Conservation (phyloP, 345 rosid genomes). For the Gossypium herbaceum region DNA sequence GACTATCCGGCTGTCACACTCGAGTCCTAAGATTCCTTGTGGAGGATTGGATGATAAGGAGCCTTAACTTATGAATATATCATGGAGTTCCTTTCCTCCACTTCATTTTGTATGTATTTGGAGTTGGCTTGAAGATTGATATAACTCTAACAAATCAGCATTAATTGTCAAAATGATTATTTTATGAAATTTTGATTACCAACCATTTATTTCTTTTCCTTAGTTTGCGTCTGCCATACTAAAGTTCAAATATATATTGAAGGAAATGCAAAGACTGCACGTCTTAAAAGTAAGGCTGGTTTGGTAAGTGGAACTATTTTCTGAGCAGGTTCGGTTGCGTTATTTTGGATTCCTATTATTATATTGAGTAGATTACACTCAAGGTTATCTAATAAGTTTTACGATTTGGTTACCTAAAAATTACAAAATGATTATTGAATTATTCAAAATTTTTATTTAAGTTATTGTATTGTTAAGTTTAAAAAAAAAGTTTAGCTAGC, state of each 20-base stretch:
- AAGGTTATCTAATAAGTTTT: too few species aligned
- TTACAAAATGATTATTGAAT: too few species aligned
- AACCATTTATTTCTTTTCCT: neutral
- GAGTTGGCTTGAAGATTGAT: neutral
- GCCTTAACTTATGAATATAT: neutral
- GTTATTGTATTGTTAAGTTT: too few species aligned
- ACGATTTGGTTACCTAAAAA: too few species aligned
- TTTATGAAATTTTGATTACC: neutral
- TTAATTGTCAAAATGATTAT: neutral
- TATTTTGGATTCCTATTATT: neutral
- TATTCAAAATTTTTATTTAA: too few species aligned
- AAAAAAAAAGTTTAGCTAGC: too few species aligned
- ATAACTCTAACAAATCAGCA: neutral
- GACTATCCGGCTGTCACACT: conserved; percentile 62
- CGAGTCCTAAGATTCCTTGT: conserved; percentile 19
- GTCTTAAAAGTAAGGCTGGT: neutral
- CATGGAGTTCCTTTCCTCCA: neutral
- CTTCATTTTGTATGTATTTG: conserved; percentile 23
- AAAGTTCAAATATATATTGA: neutral
- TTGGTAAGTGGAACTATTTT: neutral
- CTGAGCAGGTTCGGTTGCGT: neutral
- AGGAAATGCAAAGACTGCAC: neutral
- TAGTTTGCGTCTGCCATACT: neutral
- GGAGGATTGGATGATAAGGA: neutral
- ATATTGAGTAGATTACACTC: too few species aligned